A percentile compares a stretch with the other conserved stretches of the same genome.
These are phyloP conservation scores for Cercospora sp. DNA, from an alignment of 2,329 filamentous ascomycete genomes.

Conservation along the genomic window DNA sequence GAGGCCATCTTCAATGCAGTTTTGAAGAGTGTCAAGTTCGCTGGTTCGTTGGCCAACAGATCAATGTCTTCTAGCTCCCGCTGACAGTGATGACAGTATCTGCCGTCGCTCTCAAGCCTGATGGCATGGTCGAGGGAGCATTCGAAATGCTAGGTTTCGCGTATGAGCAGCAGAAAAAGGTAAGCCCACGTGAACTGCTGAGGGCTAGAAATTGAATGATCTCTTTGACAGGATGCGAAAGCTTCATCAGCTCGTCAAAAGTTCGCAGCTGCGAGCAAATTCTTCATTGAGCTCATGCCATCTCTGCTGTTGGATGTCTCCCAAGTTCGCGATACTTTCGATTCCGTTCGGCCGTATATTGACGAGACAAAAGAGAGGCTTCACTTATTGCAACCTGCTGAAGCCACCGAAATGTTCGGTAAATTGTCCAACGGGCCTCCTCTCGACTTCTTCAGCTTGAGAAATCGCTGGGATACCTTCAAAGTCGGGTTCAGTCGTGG, in stretches of 20 bases:
- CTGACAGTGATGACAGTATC: too few relatives aligned
- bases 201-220: too few relatives aligned
- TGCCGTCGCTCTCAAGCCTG: too few relatives aligned
- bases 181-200: too few relatives aligned
- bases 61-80: too few relatives aligned
- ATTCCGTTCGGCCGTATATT: neutral
- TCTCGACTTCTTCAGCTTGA: neutral
- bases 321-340: neutral
- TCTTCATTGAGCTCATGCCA: neutral
- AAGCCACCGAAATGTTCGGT: neutral
- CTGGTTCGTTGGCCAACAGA: too few relatives aligned
- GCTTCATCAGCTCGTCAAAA: neutral
- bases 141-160: too few relatives aligned
- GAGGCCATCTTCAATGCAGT: too few relatives aligned
- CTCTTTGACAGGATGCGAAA: neutral
- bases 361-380: neutral
- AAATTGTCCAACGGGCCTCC: neutral
- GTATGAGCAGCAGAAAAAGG: too few relatives aligned
- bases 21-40: too few relatives aligned
- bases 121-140: too few relatives aligned
- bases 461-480: neutral
- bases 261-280: neutral
- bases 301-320: neutral
- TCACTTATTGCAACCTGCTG: neutral
- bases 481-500: neutral